Evolutionary conservation across 768 basidiomycete genomes (phyloP), one percentile per base, ranked within the genome.

Genomic region (Psilocybe azurescens): DNA sequence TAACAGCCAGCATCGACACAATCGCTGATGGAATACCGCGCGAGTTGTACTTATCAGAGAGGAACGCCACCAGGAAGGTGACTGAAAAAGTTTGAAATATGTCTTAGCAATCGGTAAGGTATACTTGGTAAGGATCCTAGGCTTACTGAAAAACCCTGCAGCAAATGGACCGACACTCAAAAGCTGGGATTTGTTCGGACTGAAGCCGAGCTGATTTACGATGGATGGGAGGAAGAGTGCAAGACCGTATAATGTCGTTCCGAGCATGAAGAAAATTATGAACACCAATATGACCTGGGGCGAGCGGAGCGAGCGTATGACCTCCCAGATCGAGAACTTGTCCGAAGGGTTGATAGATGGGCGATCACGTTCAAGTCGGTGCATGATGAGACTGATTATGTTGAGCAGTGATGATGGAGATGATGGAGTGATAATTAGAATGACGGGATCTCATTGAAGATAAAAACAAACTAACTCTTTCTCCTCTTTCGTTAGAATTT

Each of bases 161-260:
- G 72, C 78, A 53, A 78, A 79, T 1, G 78, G 78, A 1, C 76
- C 76, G 9, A 78, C 78, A 50, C 76, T 78, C 13, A 79, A 71
- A 4, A 79, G 56, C 59, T 79, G 78, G 8, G 74, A 71, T 57
- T 70, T 70, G 30, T 63, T 69, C 2, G 74, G 53, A 28, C 67
- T 73, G 60, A 77, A 78, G 1, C 75, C 75, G 3, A 78, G 67
- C 56, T 77, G 75, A n/a, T 72, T 74, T 20, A 79, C 73, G 53
- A 77, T 77, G 5, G 77, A 78, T 3, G 78, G 78, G 10, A 75
- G 63, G 69, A 77, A 79, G 2, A 76, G 61, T 0, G 75, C 77
- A 8, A 77, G 68, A 10, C 77, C 78, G 53, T 76, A 78, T 1
- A 79, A 61, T 3, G 69, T 73, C 29, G 76, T 73, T 30, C 78